Percentiles rank a stretch among this genome's conserved stretches.
These are phyloP conservation scores for Pleurotus tuber-regium DNA, from an alignment of 768 basidiomycete genomes.

Conservation along the genomic window DNA sequence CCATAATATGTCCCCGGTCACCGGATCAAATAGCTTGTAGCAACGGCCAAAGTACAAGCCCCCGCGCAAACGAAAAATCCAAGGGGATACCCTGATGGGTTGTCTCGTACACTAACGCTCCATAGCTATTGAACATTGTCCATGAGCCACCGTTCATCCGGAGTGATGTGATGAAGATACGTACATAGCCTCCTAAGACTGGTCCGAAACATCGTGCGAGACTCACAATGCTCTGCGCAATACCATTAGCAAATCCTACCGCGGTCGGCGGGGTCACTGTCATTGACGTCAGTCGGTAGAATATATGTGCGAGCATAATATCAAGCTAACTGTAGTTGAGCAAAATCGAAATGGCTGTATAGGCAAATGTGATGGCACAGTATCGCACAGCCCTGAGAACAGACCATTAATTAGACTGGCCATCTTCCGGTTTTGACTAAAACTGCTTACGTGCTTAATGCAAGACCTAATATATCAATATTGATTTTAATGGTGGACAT, in stretches of 20 bases:
- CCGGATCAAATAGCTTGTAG: slow-evolving; percentile 75
- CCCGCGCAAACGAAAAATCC: slow-evolving; percentile 69
- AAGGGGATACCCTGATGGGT: slow-evolving; percentile 69
- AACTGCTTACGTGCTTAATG: slow-evolving; percentile 83
- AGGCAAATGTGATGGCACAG: slow-evolving; percentile 85
- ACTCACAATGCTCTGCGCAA: slow-evolving; percentile 94
- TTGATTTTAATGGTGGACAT: slow-evolving; percentile 4
- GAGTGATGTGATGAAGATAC: slow-evolving; percentile 21
- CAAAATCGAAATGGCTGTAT: slow-evolving; percentile 87
- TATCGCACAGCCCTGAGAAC: slow-evolving; percentile 73
- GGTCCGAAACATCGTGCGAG: slow-evolving; percentile 91
- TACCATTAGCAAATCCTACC: slow-evolving; percentile 90
- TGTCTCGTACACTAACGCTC: slow-evolving; percentile 65
- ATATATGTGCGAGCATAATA: neutral
- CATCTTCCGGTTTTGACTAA: no score
- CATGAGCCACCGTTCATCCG: neutral
- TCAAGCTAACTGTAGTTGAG: slow-evolving; percentile 72
- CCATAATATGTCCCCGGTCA: slow-evolving; percentile 26
- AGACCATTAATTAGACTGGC: no score
- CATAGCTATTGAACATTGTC: slow-evolving; percentile 53
- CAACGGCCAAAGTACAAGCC: slow-evolving; percentile 58
- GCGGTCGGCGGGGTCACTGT: slow-evolving; percentile 88
- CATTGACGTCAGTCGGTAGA: slow-evolving; percentile 8
- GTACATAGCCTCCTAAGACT: slow-evolving; percentile 78
- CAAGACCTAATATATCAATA: slow-evolving; percentile 46